Conservation (phyloP, 768 basidiomycete species). For the Dioszegia hungarica region DNA sequence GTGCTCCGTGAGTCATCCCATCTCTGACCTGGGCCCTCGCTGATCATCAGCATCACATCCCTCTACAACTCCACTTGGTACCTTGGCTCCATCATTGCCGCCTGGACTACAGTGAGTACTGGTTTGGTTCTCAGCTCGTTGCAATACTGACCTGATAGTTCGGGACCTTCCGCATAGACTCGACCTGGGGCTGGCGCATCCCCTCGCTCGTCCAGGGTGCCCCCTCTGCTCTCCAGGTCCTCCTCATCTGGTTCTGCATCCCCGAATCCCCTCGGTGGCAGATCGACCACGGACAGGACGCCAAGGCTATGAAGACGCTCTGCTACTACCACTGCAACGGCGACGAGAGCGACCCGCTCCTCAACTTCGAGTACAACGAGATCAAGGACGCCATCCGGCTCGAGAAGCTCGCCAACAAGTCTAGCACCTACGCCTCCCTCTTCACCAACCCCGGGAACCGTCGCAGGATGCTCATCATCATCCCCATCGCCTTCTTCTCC, state of each 20-base stretch:
- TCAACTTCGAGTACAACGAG: constrained; percentile 52
- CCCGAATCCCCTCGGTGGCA: constrained; percentile 65
- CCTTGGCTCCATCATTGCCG: constrained; percentile 54
- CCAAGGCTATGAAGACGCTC: constrained; percentile 22
- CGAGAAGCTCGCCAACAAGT: constrained; percentile 24
- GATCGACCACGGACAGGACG: constrained; percentile 51
- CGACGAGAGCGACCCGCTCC: constrained; percentile 31
- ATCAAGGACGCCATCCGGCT: constrained; percentile 47
- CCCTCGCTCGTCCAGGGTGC: constrained; percentile 41
- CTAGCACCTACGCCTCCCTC: constrained; percentile 20
- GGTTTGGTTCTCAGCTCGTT: constrained; percentile 22
- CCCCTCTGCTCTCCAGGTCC: constrained; percentile 36
- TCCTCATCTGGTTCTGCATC: constrained; percentile 50
- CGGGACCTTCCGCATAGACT: constrained; percentile 34
- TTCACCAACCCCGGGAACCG: constrained; percentile 25
- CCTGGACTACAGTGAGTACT: background rate
- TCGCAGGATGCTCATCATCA: constrained; percentile 25
- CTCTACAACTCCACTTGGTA: constrained; percentile 66
- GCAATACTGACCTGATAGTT: constrained; percentile 27
- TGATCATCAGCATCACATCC: no score
- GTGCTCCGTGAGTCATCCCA: no score
- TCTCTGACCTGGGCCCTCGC: no score
- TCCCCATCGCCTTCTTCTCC: constrained; percentile 39
- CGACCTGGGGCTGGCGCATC: constrained; percentile 61
- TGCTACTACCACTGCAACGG: constrained; percentile 37